These are phyloP conservation scores for Trichomonas gallinae DNA, from an alignment of 208 protist species.

Conservation along the genomic window DNA sequence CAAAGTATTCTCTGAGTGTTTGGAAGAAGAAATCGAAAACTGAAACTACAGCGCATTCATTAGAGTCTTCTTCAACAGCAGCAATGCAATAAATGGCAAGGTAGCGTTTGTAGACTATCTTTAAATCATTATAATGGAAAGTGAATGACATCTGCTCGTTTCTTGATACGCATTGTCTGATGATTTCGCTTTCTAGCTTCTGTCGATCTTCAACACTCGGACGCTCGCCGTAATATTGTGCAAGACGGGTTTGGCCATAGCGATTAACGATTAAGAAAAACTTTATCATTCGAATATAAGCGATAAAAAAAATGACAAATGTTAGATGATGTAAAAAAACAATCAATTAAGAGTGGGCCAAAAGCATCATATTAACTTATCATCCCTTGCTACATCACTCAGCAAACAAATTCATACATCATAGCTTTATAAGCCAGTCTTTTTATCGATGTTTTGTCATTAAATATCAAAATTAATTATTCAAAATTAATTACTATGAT, in stretches of 20 bases:
- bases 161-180: not conserved
- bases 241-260: not conserved
- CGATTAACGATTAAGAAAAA: not conserved
- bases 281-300: not conserved
- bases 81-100: constrained; percentile 18
- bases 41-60: not conserved
- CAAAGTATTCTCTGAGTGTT: not conserved
- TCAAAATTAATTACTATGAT: too few relatives aligned
- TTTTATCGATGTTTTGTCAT: too few relatives aligned
- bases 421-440: too few relatives aligned
- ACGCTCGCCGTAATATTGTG: not conserved
- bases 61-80: not conserved
- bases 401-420: too few relatives aligned
- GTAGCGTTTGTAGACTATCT: not conserved
- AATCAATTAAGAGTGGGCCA: too few relatives aligned
- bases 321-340: too few relatives aligned
- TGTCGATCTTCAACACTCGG: not conserved
- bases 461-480: too few relatives aligned
- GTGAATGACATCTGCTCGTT: not conserved
- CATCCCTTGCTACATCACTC: too few relatives aligned
- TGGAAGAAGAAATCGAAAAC: constrained; percentile 21
- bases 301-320: not conserved
- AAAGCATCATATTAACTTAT: too few relatives aligned
- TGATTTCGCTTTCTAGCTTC: constrained; percentile 9
- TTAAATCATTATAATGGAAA: not conserved